Evolutionary conservation across 331 rosid species (phyloP).

Genomic region (Arachis monticola): DNA sequence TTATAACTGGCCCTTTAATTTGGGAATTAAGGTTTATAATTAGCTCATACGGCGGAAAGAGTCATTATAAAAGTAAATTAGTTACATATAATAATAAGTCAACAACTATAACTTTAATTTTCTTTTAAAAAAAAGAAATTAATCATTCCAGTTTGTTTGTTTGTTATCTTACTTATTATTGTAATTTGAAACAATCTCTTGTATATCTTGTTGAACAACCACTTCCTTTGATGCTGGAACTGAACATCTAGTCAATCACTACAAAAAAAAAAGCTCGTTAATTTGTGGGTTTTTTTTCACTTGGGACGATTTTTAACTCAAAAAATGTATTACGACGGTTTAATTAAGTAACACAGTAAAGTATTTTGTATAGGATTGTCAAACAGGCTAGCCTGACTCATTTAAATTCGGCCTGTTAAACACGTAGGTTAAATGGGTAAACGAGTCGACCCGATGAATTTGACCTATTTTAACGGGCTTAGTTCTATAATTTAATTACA

Average conservation of each 20-base stretch:
- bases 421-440: no score
- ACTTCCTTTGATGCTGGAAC: slow-evolving; percentile 42
- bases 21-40: slow-evolving; percentile 29
- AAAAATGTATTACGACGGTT: no score
- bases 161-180: slow-evolving; percentile 39
- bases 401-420: no score
- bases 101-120: background rate
- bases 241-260: slow-evolving; percentile 8
- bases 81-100: slow-evolving; percentile 41
- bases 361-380: no score
- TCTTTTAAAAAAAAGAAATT: background rate
- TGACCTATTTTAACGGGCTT: no score
- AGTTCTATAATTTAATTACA: no score
- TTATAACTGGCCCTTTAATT: slow-evolving; percentile 38
- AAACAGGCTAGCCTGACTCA: no score
- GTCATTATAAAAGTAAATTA: slow-evolving; percentile 35
- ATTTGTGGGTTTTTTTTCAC: no score
- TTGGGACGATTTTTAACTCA: no score
- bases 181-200: slow-evolving; percentile 36
- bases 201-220: slow-evolving; percentile 11
- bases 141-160: slow-evolving; percentile 41
- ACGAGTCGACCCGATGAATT: no score
- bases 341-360: no score
- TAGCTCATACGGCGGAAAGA: slow-evolving; percentile 24
- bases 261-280: no score